Percentiles rank a stretch among this genome's conserved stretches.
Conservation (phyloP, 2,329 filamentous ascomycete species). For the Colletotrichum gigasporum region DNA sequence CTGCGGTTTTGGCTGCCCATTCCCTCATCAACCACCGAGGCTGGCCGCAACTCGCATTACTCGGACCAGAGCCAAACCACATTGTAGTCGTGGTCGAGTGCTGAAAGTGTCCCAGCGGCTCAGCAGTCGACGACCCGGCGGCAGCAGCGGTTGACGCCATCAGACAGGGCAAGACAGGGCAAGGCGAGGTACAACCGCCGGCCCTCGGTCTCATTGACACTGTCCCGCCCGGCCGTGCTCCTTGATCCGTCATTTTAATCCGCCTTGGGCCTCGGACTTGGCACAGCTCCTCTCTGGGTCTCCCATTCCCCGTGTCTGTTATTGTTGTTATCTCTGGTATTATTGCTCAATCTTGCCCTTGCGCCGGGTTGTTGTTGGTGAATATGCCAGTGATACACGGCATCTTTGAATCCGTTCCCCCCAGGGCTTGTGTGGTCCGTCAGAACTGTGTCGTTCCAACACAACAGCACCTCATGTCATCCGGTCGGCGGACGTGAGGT, state of each 20-base stretch:
- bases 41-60: not conserved
- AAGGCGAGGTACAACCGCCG: not conserved
- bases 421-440: slow-evolving; percentile 3
- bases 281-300: not conserved
- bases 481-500: slow-evolving; percentile 13
- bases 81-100: not conserved
- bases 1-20: not conserved
- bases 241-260: slow-evolving; percentile 12
- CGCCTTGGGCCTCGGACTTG: slow-evolving; percentile 27
- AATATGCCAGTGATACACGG: not conserved
- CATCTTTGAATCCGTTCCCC: not conserved
- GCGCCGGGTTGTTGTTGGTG: not conserved
- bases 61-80: slow-evolving; percentile 3
- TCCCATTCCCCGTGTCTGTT: slow-evolving; percentile 9
- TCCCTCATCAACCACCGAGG: not conserved
- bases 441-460: slow-evolving; percentile 11
- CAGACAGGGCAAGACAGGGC: not conserved
- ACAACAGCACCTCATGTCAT: slow-evolving; percentile 14
- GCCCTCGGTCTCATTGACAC: slow-evolving; percentile 12
- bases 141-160: slow-evolving; percentile 21
- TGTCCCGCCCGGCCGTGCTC: slow-evolving; percentile 24
- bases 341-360: not conserved
- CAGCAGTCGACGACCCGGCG: slow-evolving; percentile 6
- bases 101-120: slow-evolving; percentile 8
- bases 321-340: slow-evolving; percentile 22